A percentile compares a stretch with the other conserved stretches of the same genome.
Conservation (phyloP, 345 rosid genomes). For the Euphorbia lathyris region DNA sequence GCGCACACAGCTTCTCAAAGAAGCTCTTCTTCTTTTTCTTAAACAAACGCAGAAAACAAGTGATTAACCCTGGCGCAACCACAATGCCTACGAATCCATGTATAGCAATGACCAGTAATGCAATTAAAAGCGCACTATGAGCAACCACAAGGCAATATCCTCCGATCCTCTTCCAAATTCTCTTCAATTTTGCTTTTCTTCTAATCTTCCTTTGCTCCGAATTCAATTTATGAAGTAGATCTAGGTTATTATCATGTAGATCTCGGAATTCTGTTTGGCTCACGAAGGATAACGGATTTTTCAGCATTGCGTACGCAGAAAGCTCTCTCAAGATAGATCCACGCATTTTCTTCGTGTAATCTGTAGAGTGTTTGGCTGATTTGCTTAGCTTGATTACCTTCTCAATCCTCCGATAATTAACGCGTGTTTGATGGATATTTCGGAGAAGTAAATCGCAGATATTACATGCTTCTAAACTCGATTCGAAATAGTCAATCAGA, state of each 20-base stretch:
- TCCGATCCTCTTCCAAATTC: slow-evolving; percentile 45
- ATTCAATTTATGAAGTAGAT: slow-evolving; percentile 44
- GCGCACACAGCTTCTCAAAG: slow-evolving; percentile 40
- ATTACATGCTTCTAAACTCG: slow-evolving; percentile 50
- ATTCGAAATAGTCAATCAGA: slow-evolving; percentile 47
- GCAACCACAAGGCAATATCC: slow-evolving; percentile 41
- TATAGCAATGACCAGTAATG: slow-evolving; percentile 47
- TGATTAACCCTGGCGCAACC: slow-evolving; percentile 55
- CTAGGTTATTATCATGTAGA: slow-evolving; percentile 42
- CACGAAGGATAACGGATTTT: slow-evolving; percentile 53
- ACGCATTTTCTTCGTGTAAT: slow-evolving; percentile 7
- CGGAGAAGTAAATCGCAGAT: slow-evolving; percentile 61
- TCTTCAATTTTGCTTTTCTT: slow-evolving; percentile 40
- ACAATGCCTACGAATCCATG: slow-evolving; percentile 60
- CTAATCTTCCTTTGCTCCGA: slow-evolving; percentile 41
- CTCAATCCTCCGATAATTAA: slow-evolving; percentile 45
- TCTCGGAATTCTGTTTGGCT: slow-evolving; percentile 32
- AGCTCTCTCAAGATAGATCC: slow-evolving; percentile 46
- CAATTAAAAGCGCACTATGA: slow-evolving; percentile 36
- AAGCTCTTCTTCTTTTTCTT: slow-evolving; percentile 34
- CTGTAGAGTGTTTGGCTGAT: slow-evolving; percentile 24
- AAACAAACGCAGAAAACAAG: slow-evolving; percentile 32
- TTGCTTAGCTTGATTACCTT: slow-evolving; percentile 46
- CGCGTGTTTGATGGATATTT: slow-evolving; percentile 50
- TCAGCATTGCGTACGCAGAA: slow-evolving; percentile 39